These are phyloP conservation scores for Saccharum hybrid DNA, from an alignment of 202 grass and related monocot genomes.

Conservation along the genomic window DNA sequence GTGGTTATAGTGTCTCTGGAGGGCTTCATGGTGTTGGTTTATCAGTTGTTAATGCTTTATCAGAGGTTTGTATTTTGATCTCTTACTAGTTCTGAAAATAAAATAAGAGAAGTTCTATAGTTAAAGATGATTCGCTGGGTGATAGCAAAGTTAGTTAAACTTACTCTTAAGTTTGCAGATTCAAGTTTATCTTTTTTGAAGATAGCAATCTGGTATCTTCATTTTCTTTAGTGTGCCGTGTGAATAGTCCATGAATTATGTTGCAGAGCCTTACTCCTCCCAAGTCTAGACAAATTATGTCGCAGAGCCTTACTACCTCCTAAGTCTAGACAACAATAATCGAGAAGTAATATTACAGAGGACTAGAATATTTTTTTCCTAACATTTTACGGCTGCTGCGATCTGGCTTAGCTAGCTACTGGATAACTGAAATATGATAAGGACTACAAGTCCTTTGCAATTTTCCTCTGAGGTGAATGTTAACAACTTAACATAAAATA, in stretches of 20 bases:
- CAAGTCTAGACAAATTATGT: background rate
- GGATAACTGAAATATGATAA: background rate
- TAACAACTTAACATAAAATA: background rate
- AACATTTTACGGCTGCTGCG: background rate
- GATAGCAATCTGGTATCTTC: background rate
- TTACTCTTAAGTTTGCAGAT: constrained; percentile 21
- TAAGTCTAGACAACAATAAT: constrained; percentile 17
- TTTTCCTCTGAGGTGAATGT: background rate
- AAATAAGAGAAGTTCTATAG: background rate
- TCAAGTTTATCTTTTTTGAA: background rate
- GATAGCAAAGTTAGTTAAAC: background rate
- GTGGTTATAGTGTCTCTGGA: constrained; percentile 92
- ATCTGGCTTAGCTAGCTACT: background rate
- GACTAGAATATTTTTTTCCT: background rate
- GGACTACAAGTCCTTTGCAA: background rate
- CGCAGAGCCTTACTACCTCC: background rate
- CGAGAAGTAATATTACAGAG: background rate
- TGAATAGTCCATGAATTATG: constrained; percentile 17
- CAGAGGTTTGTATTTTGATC: constrained; percentile 73
- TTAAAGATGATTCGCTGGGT: constrained; percentile 24
- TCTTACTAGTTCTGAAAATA: constrained; percentile 11
- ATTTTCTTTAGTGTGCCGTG: constrained; percentile 2
- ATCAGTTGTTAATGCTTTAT: constrained; percentile 98
- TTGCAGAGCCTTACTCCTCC: background rate
- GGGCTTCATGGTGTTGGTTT: constrained; percentile 96